Evolutionary conservation across 164 flowering plant genomes (phyloP).

Genomic region (Stephania yunnanensis): DNA sequence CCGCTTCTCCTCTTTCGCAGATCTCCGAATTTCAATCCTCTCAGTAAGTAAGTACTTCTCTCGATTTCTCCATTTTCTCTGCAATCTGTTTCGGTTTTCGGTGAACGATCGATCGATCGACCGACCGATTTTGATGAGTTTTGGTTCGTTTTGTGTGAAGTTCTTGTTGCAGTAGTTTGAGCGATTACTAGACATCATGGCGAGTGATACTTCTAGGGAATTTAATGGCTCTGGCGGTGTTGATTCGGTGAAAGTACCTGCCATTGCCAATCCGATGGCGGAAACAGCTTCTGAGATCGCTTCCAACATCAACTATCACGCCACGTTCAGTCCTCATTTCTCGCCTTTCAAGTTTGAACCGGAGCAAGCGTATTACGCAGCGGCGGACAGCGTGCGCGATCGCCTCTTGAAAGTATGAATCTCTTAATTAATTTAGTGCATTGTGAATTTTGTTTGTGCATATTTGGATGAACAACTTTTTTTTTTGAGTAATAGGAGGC

Average conservation of each 20-base stretch:
- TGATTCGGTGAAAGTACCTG: conserved; percentile 36
- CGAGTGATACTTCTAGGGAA: conserved; percentile 25
- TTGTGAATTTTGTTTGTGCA: background rate
- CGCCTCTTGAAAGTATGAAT: conserved; percentile 55
- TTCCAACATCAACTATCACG: conserved; percentile 78
- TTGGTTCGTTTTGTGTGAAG: background rate
- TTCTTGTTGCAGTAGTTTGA: background rate
- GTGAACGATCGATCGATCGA: background rate
- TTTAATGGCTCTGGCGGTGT: conserved; percentile 25
- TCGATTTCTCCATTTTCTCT: background rate
- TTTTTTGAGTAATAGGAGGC: too few species aligned
- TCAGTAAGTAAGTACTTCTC: background rate
- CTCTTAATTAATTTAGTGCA: background rate
- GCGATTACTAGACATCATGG: conserved; percentile 32
- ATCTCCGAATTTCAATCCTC: background rate
- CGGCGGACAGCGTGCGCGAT: conserved; percentile 89
- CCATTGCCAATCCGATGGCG: conserved; percentile 59
- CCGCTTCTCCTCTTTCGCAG: background rate
- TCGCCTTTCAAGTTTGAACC: conserved; percentile 86
- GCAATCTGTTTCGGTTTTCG: background rate
- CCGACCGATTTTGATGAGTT: background rate
- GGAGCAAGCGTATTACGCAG: conserved; percentile 82
- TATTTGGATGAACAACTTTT: background rate
- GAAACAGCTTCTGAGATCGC: conserved; percentile 64
- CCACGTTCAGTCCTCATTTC: conserved; percentile 79